Conservation (phyloP, 2,329 filamentous ascomycete species). For the Xylaria arbuscula region DNA sequence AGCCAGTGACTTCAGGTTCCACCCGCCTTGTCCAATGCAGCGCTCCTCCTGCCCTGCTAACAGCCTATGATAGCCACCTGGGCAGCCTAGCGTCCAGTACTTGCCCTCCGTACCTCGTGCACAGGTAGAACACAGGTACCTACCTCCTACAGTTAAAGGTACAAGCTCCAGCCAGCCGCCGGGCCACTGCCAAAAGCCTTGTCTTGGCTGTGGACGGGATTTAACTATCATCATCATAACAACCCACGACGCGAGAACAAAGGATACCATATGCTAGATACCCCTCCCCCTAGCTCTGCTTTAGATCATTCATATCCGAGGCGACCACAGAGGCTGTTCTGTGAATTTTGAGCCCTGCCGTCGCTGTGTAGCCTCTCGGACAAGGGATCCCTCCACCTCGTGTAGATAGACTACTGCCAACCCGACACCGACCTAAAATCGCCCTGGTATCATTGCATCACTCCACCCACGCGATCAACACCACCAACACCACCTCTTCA, state of each 20-base stretch:
- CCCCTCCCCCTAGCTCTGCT: conserved; percentile 30
- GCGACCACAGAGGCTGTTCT: conserved; percentile 23
- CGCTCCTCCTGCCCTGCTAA: background rate
- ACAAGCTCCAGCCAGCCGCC: conserved; percentile 25
- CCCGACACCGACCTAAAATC: conserved; percentile 34
- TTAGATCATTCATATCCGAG: conserved; percentile 25
- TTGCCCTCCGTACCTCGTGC: background rate
- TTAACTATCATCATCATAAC: conserved; percentile 31
- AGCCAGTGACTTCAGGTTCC: background rate
- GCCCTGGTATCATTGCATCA: conserved; percentile 47
- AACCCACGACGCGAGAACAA: conserved; percentile 32
- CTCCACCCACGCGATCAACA: conserved; percentile 51
- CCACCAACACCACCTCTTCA: conserved; percentile 31
- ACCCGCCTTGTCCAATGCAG: no score
- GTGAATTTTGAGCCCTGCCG: conserved; percentile 13
- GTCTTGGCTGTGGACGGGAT: background rate
- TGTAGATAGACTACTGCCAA: conserved; percentile 26
- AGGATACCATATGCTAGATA: conserved; percentile 34
- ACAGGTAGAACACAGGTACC: no score
- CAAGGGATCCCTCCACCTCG: conserved; percentile 10
- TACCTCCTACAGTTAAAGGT: background rate
- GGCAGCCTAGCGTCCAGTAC: no score
- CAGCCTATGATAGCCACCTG: no score
- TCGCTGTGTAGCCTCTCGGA: conserved; percentile 2
- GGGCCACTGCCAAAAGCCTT: conserved; percentile 12